Base-by-base conservation (phyloP, 148 eudicot species). In the Chenopodium suecicum region DNA sequence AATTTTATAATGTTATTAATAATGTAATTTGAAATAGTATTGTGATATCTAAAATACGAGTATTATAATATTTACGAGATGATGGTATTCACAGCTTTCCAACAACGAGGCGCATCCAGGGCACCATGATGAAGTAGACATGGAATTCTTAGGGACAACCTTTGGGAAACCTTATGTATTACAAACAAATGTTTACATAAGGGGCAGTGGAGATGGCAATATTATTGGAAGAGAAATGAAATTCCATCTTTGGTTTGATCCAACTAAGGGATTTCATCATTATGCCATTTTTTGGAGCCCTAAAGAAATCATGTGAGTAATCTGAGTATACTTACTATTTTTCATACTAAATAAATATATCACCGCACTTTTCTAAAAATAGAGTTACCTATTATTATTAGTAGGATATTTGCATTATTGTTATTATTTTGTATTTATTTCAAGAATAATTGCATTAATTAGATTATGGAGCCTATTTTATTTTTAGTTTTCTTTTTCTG, bases 241-340 rank as follows among this genome's bases (percentile, higher is more conserved):
- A 78, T 93, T 93, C 64, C 98, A 92, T 85, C 85, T 95, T 22
- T 95, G 98, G 98, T 95, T 95, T 75, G 94, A 95, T 87, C 98
- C 98, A 20, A 95, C 98, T 37, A 73, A 90, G 50, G 82, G 50
- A 12, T 95, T 95, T 81, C 98, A 95, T 77, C 96, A 95, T 78
- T 95, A 95, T 83, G 98, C 98, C 58, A 92, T 95, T 22, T 89
- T 90, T 16, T 95, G 98, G 98, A 87, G 86, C 66, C 93, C 96
- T 16, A 91, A 77, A 37, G 96, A 95, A 50, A 91, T 95, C 85
- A 92, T 93, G 98, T 95, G 86, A 86, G 95, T 81, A 0, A 92
- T 93, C 98, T 95, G 86, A 86, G 95, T 81, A 0, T 8, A 25
- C n/a, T 58, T n/a, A 31, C 70, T 65, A 41, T 11, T 73, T 52